Percentiles rank a stretch among this genome's conserved stretches.
Conservation (phyloP, 2,329 filamentous ascomycete species). For the Aspergillus brasiliensis region DNA sequence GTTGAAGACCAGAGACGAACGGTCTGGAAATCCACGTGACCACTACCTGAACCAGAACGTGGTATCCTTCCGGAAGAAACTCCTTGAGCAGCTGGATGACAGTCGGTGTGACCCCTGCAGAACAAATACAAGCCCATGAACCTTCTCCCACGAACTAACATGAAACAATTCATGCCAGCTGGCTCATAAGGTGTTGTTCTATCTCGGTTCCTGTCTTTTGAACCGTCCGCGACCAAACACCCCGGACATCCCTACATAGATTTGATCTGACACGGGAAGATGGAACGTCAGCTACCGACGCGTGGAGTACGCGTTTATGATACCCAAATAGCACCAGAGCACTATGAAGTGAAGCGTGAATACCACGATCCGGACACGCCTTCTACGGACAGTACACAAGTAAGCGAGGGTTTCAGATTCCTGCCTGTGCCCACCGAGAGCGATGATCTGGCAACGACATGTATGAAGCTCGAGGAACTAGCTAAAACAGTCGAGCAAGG, state of each 20-base stretch:
- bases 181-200: background rate
- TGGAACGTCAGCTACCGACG: constrained; percentile 3
- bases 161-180: background rate
- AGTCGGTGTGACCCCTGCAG: background rate
- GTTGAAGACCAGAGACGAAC: background rate
- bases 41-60: background rate
- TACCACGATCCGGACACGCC: background rate
- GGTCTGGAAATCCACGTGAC: background rate
- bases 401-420: constrained; percentile 11
- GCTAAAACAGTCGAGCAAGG: constrained; percentile 18
- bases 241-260: background rate
- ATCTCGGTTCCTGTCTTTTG: background rate
- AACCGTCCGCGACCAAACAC: background rate
- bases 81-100: background rate
- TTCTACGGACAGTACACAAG: constrained; percentile 2
- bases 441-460: constrained; percentile 23
- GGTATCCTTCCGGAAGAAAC: background rate
- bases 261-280: background rate
- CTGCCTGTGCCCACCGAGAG: constrained; percentile 16
- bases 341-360: background rate
- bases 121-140: background rate
- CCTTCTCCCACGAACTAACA: background rate
- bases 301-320: background rate
- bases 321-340: background rate
- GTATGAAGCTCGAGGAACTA: constrained; percentile 18